A percentile compares a stretch with the other conserved stretches of the same genome.
Evolutionary conservation across 306 rosid species (phyloP).

Genomic region (Fragaria ananassa): DNA sequence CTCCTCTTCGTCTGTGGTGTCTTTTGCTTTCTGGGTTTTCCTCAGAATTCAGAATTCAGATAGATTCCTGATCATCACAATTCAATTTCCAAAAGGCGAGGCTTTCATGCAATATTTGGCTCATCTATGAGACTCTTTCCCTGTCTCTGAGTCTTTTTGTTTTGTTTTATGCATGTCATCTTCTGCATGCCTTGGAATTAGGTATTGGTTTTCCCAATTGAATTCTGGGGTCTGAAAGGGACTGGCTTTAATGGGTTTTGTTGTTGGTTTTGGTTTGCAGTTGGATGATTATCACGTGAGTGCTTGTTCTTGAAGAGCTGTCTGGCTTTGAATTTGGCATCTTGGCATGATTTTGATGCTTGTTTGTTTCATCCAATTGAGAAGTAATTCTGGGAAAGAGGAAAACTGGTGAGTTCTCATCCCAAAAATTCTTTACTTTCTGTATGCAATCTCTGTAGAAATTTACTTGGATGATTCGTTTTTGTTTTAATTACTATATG

Average conservation of each 20-base stretch:
- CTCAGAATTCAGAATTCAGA: slow-evolving; percentile 10
- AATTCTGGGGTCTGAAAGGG: slow-evolving; percentile 1
- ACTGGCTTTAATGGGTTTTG: slow-evolving; percentile 6
- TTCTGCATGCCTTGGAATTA: slow-evolving; percentile 7
- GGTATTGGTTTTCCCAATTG: slow-evolving; percentile 6
- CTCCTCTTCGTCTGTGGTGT: neutral
- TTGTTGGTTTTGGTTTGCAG: neutral
- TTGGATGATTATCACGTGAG: slow-evolving; percentile 13
- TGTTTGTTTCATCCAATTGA: neutral
- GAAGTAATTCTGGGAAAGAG: neutral
- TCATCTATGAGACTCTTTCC: neutral
- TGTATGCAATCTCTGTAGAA: neutral
- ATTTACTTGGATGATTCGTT: neutral
- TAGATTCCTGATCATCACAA: neutral
- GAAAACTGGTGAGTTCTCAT: neutral
- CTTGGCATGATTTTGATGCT: neutral
- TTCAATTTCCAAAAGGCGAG: neutral
- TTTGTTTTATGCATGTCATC: neutral
- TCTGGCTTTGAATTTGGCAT: slow-evolving; percentile 1
- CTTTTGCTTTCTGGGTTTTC: slow-evolving; percentile 17
- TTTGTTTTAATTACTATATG: neutral
- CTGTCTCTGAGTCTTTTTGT: no score
- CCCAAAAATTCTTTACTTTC: no score
- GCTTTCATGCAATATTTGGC: neutral
- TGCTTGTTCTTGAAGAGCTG: neutral